A percentile compares a stretch with the other conserved stretches of the same genome.
Evolutionary conservation across 1,284 basidiomycete species (phyloP).

Genomic region (Neonothopanus nambi): DNA sequence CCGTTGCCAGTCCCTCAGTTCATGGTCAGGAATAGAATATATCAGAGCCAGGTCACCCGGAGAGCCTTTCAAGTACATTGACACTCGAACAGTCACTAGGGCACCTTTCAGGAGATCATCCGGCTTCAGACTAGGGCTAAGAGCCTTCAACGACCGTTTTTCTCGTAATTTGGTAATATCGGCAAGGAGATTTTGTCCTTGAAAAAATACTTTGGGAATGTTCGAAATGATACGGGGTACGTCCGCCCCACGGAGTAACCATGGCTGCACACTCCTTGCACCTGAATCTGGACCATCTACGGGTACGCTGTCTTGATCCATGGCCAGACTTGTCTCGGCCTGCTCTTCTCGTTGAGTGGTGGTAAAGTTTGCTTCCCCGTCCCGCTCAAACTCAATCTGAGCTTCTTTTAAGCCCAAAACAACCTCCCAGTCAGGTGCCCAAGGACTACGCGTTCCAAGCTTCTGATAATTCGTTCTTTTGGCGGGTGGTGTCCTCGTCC

Average conservation of each 20-base stretch:
- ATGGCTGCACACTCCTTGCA: constrained; percentile 39
- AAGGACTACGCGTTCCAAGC: constrained; percentile 69
- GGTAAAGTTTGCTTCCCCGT: constrained; percentile 40
- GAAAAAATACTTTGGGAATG: constrained; percentile 41
- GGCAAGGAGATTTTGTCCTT: constrained; percentile 43
- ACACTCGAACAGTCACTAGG: constrained; percentile 64
- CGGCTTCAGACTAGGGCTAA: constrained; percentile 35
- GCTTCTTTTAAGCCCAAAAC: constrained; percentile 52
- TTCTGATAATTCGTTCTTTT: constrained; percentile 77
- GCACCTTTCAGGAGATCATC: constrained; percentile 55
- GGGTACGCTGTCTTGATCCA: constrained; percentile 11
- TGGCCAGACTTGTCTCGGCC: constrained; percentile 15
- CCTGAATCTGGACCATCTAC: constrained; percentile 12
- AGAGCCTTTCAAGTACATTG: constrained; percentile 64
- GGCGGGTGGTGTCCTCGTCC: constrained; percentile 81
- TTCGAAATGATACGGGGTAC: constrained; percentile 44
- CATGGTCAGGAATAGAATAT: constrained; percentile 57
- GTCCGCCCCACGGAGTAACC: constrained; percentile 67
- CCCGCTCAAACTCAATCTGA: constrained; percentile 14
- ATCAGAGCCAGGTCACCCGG: constrained; percentile 75
- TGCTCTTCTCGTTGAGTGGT: constrained; percentile 53
- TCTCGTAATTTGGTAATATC: constrained; percentile 60
- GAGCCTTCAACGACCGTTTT: constrained; percentile 48
- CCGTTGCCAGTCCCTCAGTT: constrained; percentile 46
- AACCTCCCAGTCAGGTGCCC: constrained; percentile 72